Evolutionary conservation across 805 yeast species (phyloP), one percentile per base, ranked within the genome.

Genomic region (Kodamaea jinghongensis): DNA sequence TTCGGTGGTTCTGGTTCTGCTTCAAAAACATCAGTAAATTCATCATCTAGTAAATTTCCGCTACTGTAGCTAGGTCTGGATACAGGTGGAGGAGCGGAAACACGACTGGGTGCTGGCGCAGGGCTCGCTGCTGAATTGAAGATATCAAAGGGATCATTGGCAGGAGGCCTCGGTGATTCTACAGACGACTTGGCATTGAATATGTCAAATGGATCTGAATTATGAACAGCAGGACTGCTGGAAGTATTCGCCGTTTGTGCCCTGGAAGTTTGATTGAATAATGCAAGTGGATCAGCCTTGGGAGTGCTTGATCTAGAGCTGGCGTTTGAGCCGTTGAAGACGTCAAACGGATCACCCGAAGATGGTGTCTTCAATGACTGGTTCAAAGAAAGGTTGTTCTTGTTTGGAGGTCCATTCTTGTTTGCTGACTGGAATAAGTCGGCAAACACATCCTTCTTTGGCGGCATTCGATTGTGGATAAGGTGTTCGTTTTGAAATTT

Each of bases 361-460:
- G 42, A 15, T 7, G 17, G 4, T 8, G 17, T 17, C 4, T 14
- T 11, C 5, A 27, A 16, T 4, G 41, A 31, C 17, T 38, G 32
- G 27, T 38, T 38, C 25, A 38, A 20, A 4, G 42, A 33, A 5
- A 20, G 28, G 15, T 28, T 29, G 16, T 26, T 25, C 31, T 28
- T 38, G 17, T 27, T 25, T 9, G 17, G 33, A 11, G 31, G 15
- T 7, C 37, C 36, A n/a, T 17, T 39, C 31, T 41, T 42, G 29
- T 42, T 39, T 10, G 56, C 43, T 7, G 54, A 32, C 46, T 52
- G 67, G 44, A 69, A 69, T 26, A 69, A 57, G 41, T 69, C 73
- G 6, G 73, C 70, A 55, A 69, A 69, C 4, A 69, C 73, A 54
- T 69, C 75, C 45, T 66, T 66, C 48, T 69, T 68, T 1, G 73